Base-by-base conservation (phyloP, 2,329 filamentous ascomycete genomes). In the Fusarium sp. region DNA sequence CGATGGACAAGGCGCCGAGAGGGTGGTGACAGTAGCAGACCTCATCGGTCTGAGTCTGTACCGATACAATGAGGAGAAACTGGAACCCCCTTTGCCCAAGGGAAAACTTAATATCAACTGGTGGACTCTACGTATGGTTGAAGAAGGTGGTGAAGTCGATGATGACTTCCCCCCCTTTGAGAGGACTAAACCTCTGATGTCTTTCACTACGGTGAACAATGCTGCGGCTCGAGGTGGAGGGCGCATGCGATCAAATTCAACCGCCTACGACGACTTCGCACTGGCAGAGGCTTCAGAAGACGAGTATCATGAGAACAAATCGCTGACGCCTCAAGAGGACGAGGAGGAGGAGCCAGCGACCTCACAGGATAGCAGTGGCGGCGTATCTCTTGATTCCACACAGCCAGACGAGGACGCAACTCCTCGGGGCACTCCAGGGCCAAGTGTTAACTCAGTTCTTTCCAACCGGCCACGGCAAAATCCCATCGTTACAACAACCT, bases 201-300 rank as follows among this genome's bases (percentile, higher is more conserved):
- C 93, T 21, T 96, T 95, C 73, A 93, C 92, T 40, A 93, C 92
- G 9, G 92, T 91, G 66, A 94, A 95, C 76, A 94, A 93, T 76
- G 92, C 91, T 59, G 93, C 93, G 74, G 91, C 92, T 76, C 86
- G 89, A 57, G 90, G 85, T 43, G 82, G 84, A 11, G 86, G 83
- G 7, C 80, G 86, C 50, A 83, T 85, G 65, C 85, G 92, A 58
- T 88, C 91, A 62, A 90, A 92, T 69, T 92, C 91, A 23, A 93
- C 91, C 75, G 89, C 92, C 2, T 93, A 90, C 82, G 92, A 95
- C 73, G 93, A 96, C 72, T 95, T 97, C 79, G 93, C 90, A 14
- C 83, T 97, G 27, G 91, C 93, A 14, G 88, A 90, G 74, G 93
- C 93, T 5, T 90, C 88, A 2, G 84, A 88, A 60, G 87, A 86